A percentile compares a stretch with the other conserved stretches of the same genome.
Evolutionary conservation across 129 eudicot species (phyloP).

Genomic region (Scalesia atractyloides): DNA sequence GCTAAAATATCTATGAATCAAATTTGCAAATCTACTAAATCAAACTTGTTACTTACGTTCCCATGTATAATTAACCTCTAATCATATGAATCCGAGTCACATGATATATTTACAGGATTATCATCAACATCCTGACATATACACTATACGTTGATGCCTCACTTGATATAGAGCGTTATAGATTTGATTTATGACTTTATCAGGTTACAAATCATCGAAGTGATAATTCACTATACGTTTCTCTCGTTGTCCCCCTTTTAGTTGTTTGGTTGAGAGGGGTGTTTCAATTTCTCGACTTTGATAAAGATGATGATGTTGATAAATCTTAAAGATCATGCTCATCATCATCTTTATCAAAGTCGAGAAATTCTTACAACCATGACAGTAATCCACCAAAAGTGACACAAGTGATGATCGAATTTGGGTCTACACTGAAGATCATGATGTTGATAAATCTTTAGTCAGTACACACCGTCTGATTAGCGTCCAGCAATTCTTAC

Average conservation of each 20-base stretch:
- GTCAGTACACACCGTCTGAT: no score
- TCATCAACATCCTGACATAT: not conserved
- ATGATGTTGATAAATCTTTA: no score
- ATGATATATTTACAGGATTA: not conserved
- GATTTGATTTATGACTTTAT: not conserved
- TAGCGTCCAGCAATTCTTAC: no score
- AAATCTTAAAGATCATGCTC: conserved; percentile 32
- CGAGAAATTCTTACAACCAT: no score
- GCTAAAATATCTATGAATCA: no score
- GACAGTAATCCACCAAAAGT: no score
- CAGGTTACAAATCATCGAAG: not conserved
- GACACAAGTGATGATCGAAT: no score
- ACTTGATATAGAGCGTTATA: not conserved
- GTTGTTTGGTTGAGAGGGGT: conserved; percentile 11
- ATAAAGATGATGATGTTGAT: conserved; percentile 33
- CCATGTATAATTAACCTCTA: no score
- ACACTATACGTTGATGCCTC: not conserved
- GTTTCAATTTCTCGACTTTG: conserved; percentile 4
- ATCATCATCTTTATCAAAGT: no score
- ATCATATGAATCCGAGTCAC: not conserved
- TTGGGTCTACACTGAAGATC: no score
- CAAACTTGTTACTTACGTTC: no score
- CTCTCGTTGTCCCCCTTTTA: not conserved
- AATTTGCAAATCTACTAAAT: no score
- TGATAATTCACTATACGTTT: not conserved